Base-by-base conservation (phyloP, 306 rosid species). In the Lotus japonicus region DNA sequence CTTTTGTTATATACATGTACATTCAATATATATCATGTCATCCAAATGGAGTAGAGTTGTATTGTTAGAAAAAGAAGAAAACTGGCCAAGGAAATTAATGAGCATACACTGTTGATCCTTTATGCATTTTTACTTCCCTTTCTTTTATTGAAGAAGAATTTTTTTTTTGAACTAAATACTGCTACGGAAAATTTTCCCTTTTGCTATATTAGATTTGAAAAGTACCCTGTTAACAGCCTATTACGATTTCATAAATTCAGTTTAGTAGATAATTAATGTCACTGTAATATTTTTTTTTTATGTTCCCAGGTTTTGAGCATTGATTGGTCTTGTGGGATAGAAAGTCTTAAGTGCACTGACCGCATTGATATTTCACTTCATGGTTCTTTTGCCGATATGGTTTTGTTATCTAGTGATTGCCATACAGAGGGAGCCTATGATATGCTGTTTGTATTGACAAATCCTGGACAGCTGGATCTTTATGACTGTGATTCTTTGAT, bases 341-440 rank as follows among this genome's bases (percentile, higher is more conserved):
- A 85, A 83, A 86, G 80, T 70, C 84, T 92, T 35, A 84, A 80
- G 59, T 92, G 95, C 70, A 58, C 66, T 66, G 84, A 81, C 39
- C 91, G 88, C 23, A 13, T 84, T 21, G 89, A 84, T 85, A 72
- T 89, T 72, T 54, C 82, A 55, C 95, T 92, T 18, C n/a, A 77
- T 72, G 98, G 95, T 82, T 84, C 92, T 61, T 92, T 89, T 70
- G 83, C 96, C 16, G 96, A 92, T 83, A 77, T 92, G 88, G 72
- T 79, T 76, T 77, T 87, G 66, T 70, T 85, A 46, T 77, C 83
- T 41, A 79, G 49, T 77, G 71, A 81, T 70, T 71, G 70, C 78
- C 73, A 62, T 58, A 53, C 58, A 14, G 85, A 76, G 74, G 78
- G 44, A 26, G 79, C 77, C 55, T 71, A 64, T 81, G 64, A 78